Evolutionary conservation across 2,329 filamentous ascomycete genomes (phyloP).

Genomic region (Botrytis elliptica): DNA sequence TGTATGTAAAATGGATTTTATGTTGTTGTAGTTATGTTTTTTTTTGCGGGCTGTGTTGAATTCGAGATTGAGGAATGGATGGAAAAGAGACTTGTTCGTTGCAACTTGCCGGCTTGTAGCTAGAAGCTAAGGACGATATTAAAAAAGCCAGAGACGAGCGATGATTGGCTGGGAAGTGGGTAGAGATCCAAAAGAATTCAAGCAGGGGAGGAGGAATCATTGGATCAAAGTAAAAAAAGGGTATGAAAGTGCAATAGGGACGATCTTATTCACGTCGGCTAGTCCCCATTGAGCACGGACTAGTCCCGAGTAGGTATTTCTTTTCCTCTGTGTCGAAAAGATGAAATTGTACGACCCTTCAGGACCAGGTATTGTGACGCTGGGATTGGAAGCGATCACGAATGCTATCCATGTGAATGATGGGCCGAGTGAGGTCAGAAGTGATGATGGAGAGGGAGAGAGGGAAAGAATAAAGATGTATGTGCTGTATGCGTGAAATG

Average conservation of each 20-base stretch:
- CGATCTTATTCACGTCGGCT: background rate
- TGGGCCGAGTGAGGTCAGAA: too few species aligned
- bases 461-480: too few species aligned
- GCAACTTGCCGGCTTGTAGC: conserved; percentile 6
- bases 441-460: too few species aligned
- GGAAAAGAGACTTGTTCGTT: conserved; percentile 22
- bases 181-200: background rate
- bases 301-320: background rate
- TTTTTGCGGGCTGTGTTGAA: conserved; percentile 21
- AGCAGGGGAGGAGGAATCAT: conserved; percentile 7
- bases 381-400: background rate
- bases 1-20: background rate
- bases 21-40: conserved; percentile 15
- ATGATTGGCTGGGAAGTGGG: conserved; percentile 4
- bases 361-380: background rate
- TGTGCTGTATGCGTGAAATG: too few species aligned
- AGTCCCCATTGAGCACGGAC: background rate
- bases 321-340: background rate
- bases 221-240: background rate
- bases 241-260: background rate
- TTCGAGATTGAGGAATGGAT: conserved; percentile 19
- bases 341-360: background rate
- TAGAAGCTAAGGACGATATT: conserved; percentile 16
- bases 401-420: background rate
- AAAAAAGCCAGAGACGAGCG: background rate